Base-by-base conservation (phyloP, 768 basidiomycete genomes). In the Mycena galericulata region DNA sequence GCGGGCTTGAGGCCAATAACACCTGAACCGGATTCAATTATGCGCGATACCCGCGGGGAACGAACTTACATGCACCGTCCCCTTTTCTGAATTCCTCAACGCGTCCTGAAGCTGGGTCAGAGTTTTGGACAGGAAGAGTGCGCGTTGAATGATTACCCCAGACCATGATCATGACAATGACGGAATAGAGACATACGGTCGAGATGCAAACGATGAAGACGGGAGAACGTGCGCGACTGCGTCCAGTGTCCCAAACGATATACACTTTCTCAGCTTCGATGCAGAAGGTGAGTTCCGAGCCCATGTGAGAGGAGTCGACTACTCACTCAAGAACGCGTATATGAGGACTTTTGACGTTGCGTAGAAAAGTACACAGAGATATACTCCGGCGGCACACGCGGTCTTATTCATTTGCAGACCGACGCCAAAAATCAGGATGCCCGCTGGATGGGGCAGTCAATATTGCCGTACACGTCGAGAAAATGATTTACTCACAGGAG, bases 1-100 rank as follows among this genome's bases (percentile, higher is more conserved):
- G 79, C 75, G 1, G 75, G 75, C 61, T 82, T 81, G 20, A 88
- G 73, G 4, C 87, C 87, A 58, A 87, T 87, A 4, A 85, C 77
- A 24, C 69, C 69, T 70, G 17, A 22, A 32, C 11, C 3, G 1
- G 5, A 26, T 26, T 65, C 26, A 30, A 22, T 1, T 30, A 1
- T 36, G 26, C 18, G 15, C 5, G 1, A n/a, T 3, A 18, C 1
- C 22, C 11, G 3, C 27, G 22, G 36, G 3, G 40, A 22, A 10
- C 20, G 18, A 38, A 45, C 64, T 66, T 18, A 69, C 87, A 88
- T 0, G 77, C 76, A 3, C 79, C 80, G 50, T 84, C 81, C 0
- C 70, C 73, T 1, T 62, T 64, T 14, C 78, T 65, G 51, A 83
- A 78, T 65, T 78, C 77, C 32, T 81, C 72, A 20, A 84, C 75